phyloP scores from a whole-genome alignment of 2,329 filamentous ascomycete genomes.

The Boeremia exigua region DNA sequence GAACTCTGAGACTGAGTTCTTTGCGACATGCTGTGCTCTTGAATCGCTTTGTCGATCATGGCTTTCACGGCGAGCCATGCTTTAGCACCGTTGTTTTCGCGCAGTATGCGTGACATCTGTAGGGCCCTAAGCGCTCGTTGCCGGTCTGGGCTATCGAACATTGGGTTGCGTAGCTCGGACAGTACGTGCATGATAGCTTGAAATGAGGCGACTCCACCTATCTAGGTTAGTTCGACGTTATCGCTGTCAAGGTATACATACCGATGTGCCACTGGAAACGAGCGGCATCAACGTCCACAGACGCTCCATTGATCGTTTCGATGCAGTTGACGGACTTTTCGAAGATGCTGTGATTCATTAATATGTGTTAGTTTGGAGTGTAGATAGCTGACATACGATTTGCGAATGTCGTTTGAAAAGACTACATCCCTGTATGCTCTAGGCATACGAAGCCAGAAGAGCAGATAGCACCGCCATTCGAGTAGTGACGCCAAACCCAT shows the following conservation, averaged over 20 bases:
- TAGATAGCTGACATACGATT: slow-evolving; percentile 32
- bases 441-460: slow-evolving; percentile 50
- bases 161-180: slow-evolving; percentile 47
- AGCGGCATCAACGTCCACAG: slow-evolving; percentile 43
- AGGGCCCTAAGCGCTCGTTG: slow-evolving; percentile 44
- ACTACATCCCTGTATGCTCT: slow-evolving; percentile 45
- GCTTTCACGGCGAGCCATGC: slow-evolving; percentile 46
- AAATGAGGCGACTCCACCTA: slow-evolving; percentile 43
- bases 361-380: neutral
- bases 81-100: slow-evolving; percentile 44
- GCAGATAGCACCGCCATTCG: slow-evolving; percentile 47
- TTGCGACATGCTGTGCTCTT: slow-evolving; percentile 28
- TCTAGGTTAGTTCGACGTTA: slow-evolving; percentile 13
- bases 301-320: slow-evolving; percentile 45
- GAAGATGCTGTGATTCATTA: slow-evolving; percentile 40
- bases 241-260: slow-evolving; percentile 6
- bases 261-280: slow-evolving; percentile 50
- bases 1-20: slow-evolving; percentile 24
- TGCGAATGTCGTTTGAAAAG: slow-evolving; percentile 44
- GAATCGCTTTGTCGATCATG: slow-evolving; percentile 48
- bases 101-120: slow-evolving; percentile 39
- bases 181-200: slow-evolving; percentile 49
- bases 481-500: slow-evolving; percentile 41
- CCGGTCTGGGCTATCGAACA: slow-evolving; percentile 44
- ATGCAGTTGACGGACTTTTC: slow-evolving; percentile 48